Conservation (phyloP, 257 asterid genomes). For the Solanum lycopersicoides region DNA sequence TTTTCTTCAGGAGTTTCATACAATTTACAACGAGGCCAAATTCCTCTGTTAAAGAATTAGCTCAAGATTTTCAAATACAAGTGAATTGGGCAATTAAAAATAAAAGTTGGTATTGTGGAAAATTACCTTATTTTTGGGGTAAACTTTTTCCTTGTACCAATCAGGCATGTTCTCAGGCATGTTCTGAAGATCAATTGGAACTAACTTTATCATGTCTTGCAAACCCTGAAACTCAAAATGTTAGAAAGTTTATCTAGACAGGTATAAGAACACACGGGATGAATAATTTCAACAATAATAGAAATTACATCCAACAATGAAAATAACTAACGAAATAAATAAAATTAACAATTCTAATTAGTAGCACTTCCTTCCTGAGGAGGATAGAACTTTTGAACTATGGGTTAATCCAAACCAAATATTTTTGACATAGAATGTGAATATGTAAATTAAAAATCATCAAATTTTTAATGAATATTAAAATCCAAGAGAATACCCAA, state of each 20-base stretch:
- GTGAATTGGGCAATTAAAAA: too few species aligned
- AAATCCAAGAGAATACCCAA: too few species aligned
- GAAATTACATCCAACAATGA: too few species aligned
- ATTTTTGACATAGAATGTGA: background rate
- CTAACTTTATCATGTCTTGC: background rate
- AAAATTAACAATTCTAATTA: background rate
- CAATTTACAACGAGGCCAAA: too few species aligned
- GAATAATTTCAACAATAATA: background rate
- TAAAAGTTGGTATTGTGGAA: accelerated
- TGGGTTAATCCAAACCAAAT: background rate
- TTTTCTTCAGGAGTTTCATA: too few species aligned
- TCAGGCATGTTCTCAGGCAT: conserved; percentile 38
- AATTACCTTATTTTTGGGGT: conserved; percentile 23
- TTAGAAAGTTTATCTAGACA: background rate
- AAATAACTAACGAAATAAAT: background rate
- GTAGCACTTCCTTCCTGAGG: background rate
- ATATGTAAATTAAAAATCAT: too few species aligned
- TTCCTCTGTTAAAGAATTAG: too few species aligned
- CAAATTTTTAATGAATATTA: too few species aligned
- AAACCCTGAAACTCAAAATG: conserved; percentile 20
- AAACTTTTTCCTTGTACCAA: conserved; percentile 54
- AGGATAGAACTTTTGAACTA: background rate
- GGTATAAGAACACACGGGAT: too few species aligned
- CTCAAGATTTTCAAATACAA: too few species aligned
- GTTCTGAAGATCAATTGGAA: background rate